Percentiles rank a stretch among this genome's conserved stretches.
phyloP scores from a whole-genome alignment of 1,139 yeast species.

The Ogataea hybrid region DNA sequence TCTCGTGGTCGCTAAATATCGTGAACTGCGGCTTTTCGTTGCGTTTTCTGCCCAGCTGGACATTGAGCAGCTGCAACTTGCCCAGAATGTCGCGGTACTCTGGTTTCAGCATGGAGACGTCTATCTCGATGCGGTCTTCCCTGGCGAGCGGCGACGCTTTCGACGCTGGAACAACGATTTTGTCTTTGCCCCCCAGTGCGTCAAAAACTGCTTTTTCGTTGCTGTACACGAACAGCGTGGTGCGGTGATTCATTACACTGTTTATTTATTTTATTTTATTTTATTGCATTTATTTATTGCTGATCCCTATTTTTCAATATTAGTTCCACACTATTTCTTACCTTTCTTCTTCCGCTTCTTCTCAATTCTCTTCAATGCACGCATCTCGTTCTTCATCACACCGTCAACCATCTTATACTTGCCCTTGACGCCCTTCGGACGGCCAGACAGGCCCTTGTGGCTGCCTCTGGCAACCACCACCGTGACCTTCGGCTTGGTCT shows the following conservation, averaged over 20 bases:
- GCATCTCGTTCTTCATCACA: slow-evolving; percentile 92
- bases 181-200: slow-evolving; percentile 11
- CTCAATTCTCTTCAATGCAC: slow-evolving; percentile 87
- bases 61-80: too few species aligned
- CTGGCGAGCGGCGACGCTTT: slow-evolving; percentile 13
- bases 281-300: too few species aligned
- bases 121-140: slow-evolving; percentile 24
- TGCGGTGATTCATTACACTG: slow-evolving; percentile 16
- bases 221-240: slow-evolving; percentile 18
- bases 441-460: slow-evolving; percentile 84
- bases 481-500: slow-evolving; percentile 77
- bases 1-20: slow-evolving; percentile 19
- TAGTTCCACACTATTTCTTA: slow-evolving; percentile 23
- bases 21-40: slow-evolving; percentile 11
- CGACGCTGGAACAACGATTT: slow-evolving; percentile 20
- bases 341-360: slow-evolving; percentile 66
- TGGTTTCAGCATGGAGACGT: too few species aligned
- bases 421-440: slow-evolving; percentile 97
- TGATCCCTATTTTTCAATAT: not conserved
- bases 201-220: slow-evolving; percentile 14
- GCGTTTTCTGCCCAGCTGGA: too few species aligned
- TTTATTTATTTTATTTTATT: not conserved
- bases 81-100: too few species aligned
- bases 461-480: slow-evolving; percentile 87
- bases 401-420: slow-evolving; percentile 99